phyloP scores from a whole-genome alignment of 2,329 filamentous ascomycete genomes.

The Microcyclospora tardicrescens region DNA sequence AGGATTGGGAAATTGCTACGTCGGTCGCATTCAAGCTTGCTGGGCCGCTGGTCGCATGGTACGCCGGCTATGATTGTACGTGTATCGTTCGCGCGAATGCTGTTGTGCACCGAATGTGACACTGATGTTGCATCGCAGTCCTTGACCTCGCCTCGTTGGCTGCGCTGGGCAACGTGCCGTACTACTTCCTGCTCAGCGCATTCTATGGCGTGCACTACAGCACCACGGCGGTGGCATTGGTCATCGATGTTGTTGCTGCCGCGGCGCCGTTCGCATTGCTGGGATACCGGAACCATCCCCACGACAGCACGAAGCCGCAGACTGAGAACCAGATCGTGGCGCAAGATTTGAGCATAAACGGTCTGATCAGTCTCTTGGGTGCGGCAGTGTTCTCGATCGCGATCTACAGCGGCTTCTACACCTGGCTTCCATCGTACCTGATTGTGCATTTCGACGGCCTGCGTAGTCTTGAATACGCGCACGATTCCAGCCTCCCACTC shows the following conservation, averaged over 20 bases:
- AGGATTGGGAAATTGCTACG: constrained; percentile 47
- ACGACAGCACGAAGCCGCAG: constrained; percentile 37
- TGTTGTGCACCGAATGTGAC: neutral
- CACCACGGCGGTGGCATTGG: constrained; percentile 48
- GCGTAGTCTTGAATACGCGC: constrained; percentile 53
- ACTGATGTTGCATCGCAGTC: constrained; percentile 17
- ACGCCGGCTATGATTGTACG: constrained; percentile 58
- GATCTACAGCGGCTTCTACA: constrained; percentile 57
- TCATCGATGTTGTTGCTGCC: constrained; percentile 55
- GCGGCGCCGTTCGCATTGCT: constrained; percentile 64
- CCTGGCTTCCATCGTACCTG: constrained; percentile 59
- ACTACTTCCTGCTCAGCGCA: constrained; percentile 58
- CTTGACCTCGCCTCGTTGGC: constrained; percentile 32
- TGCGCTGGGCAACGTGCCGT: constrained; percentile 61
- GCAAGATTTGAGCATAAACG: constrained; percentile 49
- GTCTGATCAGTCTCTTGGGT: constrained; percentile 55
- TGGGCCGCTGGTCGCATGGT: constrained; percentile 63
- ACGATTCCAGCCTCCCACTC: constrained; percentile 42
- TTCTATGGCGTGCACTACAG: constrained; percentile 61
- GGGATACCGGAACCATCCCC: constrained; percentile 52
- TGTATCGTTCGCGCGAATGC: constrained; percentile 1
- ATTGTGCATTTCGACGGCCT: constrained; percentile 63
- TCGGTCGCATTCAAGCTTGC: constrained; percentile 45
- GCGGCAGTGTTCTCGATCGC: constrained; percentile 62
- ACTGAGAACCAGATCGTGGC: constrained; percentile 34